A percentile compares a stretch with the other conserved stretches of the same genome.
Conservation (phyloP, 306 rosid species). For the barrel medic (Medicago truncatula) region DNA sequence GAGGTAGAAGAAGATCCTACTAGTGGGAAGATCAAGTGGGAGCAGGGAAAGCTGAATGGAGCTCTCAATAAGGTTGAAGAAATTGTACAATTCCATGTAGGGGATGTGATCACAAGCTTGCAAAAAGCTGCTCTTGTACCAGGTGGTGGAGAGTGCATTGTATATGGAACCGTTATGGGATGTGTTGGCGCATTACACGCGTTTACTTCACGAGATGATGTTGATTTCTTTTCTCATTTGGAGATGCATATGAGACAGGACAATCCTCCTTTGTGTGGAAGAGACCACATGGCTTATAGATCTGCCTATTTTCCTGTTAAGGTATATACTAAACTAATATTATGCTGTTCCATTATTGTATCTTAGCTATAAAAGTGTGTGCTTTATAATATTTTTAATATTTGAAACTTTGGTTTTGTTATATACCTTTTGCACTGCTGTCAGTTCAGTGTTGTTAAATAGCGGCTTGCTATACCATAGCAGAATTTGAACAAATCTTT, state of each 20-base stretch:
- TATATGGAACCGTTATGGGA: conserved; percentile 96
- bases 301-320: conserved; percentile 97
- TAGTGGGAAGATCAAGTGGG: conserved; percentile 97
- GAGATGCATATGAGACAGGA: conserved; percentile 99
- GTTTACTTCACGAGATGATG: conserved; percentile 95
- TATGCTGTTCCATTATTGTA: background rate
- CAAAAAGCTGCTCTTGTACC: conserved; percentile 98
- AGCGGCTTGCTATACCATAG: too few relatives aligned
- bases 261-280: conserved; percentile 92
- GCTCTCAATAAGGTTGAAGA: conserved; percentile 98
- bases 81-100: conserved; percentile 91
- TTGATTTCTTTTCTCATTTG: conserved; percentile 96
- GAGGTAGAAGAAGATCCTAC: conserved; percentile 99
- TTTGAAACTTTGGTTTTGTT: background rate
- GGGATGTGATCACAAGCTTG: conserved; percentile 80
- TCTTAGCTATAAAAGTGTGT: background rate
- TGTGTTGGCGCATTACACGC: conserved; percentile 94
- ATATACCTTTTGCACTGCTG: background rate
- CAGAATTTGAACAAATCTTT: too few relatives aligned
- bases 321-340: conserved; percentile 55
- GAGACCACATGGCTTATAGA: conserved; percentile 98
- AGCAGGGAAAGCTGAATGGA: conserved; percentile 94
- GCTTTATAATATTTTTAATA: background rate
- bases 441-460: too few relatives aligned
- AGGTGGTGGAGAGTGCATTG: conserved; percentile 92